Base-by-base conservation (phyloP, 805 yeast genomes). In the Wickerhamiella brachini region DNA sequence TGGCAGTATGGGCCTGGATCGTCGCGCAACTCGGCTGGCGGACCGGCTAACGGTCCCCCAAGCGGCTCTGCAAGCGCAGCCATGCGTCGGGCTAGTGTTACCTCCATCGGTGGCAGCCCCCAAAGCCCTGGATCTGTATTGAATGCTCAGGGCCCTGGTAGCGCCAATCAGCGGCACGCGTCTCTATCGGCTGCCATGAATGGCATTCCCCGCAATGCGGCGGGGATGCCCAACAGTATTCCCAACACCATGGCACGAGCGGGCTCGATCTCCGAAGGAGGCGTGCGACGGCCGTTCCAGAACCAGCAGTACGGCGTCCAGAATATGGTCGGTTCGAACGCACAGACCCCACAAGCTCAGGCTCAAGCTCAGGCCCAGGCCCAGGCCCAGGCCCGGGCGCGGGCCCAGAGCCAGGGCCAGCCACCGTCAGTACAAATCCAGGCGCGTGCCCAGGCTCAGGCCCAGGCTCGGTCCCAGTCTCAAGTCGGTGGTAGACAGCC, bases 331-430 rank as follows among this genome's bases (percentile, higher is more conserved):
- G 31, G 31, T 10, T 26, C 31, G 31, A 26, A 26, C 31, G 6
- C 31, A 26, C 31, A 6, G 31, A 10, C 31, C 10, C 31, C 10
- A 26, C 31, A 26, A 10, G 31, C 38, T 12, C n/a, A 34, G n/a
- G 38, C 38, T 5, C 38, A 34, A 12, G n/a, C 44, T 13, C 44
- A 6, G 7, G 17, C 10, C 6, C 61, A 55, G 21, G 44, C 54
- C 18, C 58, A 54, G 23, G 54, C 55, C 44, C 50, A 46, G 52
- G 45, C 51, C 34, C 50, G 20, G 42, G 50, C 45, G 34, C 34
- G 34, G 12, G 34, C 34, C 4, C 34, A 44, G 31, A 26, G 39
- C 49, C 53, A 51, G 21, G 15, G 34, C 34, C 34, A 24, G 26
- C 26, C 26, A 8, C 26, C 26, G 26, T n/a, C n/a, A 26, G 34